Evolutionary conservation across 768 basidiomycete species (phyloP), one percentile per base, ranked within the genome.

Genomic region (Mycena vulgaris): DNA sequence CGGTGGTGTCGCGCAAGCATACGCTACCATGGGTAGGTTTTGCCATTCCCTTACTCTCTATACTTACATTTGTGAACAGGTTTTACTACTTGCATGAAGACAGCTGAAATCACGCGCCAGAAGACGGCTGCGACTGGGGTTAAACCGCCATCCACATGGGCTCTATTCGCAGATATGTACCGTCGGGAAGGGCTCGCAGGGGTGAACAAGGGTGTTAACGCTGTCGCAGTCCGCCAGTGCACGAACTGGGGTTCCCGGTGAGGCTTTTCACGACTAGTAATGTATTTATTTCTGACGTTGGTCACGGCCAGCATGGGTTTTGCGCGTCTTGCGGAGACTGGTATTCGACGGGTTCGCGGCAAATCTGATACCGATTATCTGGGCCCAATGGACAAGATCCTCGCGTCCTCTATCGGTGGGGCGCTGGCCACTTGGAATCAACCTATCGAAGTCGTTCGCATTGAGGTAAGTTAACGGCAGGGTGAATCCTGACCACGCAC

Each of bases 21-120:
- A 99, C 79, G 97, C 96, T 69, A 99, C 98, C n/a, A 99, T 99
- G 97, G 98, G 98, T 97, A 78, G 79, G 93, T 87, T 31, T 71
- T 68, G 3, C 13, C 63, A 47, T 40, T 65, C 21, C 63, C 51
- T 52, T 59, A 40, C 37, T 27, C 27, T 55, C 39, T 63, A 19
- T 49, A 53, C 62, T 39, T n/a, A 63, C 52, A 63, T 39, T 8
- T 71, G 39, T 52, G 25, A 1, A 37, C 74, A 98, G 96, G 97
- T 75, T 96, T 99, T 85, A 97, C 96, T 83, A 98, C 97, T 48
- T 98, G 96, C 82, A 99, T 99, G 98, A 99, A 99, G 84, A 99
- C 98, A 25, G 98, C 90, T 71, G 96, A 97, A 82, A 99, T 99
- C 74, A 98, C 97, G 55, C 92, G 97, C 75, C 93, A 94, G 78